phyloP scores from a whole-genome alignment of 805 yeast genomes.

The Starmera quercuum region DNA sequence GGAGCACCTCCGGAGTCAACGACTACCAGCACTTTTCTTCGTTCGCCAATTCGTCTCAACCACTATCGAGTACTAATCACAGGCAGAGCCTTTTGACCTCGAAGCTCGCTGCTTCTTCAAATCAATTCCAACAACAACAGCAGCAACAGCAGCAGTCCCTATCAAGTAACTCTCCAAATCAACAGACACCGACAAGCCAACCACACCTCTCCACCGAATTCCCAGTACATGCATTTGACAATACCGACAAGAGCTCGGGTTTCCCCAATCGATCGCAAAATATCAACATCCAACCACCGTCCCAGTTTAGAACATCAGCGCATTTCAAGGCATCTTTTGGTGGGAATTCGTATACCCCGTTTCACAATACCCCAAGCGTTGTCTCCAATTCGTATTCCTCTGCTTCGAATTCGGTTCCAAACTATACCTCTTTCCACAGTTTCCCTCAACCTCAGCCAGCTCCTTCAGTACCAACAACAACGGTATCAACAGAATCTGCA shows the following conservation, averaged over 20 bases:
- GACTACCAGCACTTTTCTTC: neutral
- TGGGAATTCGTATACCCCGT: slow-evolving; percentile 24
- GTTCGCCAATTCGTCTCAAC: slow-evolving; percentile 5
- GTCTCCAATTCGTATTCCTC: slow-evolving; percentile 38
- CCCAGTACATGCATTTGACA: too few species aligned
- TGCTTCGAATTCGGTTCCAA: slow-evolving; percentile 20
- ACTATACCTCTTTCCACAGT: slow-evolving; percentile 12
- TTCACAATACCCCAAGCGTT: slow-evolving; percentile 40
- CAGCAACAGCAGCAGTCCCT: slow-evolving; percentile 12
- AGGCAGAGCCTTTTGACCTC: slow-evolving; percentile 23
- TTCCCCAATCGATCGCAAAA: slow-evolving; percentile 14
- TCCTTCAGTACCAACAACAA: slow-evolving; percentile 48
- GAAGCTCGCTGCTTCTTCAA: slow-evolving; percentile 20
- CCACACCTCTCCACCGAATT: too few species aligned
- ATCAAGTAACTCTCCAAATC: too few species aligned
- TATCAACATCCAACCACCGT: slow-evolving; percentile 18
- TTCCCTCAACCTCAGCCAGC: slow-evolving; percentile 26
- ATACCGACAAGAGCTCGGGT: neutral
- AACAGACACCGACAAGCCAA: too few species aligned
- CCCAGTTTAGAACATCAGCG: slow-evolving; percentile 19
- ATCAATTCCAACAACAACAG: slow-evolving; percentile 4
- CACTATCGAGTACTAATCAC: slow-evolving; percentile 6
- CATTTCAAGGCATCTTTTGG: slow-evolving; percentile 19
- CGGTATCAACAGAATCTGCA: slow-evolving; percentile 41
- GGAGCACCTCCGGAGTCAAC: too few species aligned